Evolutionary conservation across 495 filamentous ascomycete species (phyloP), one percentile per base, ranked within the genome.

Genomic region (Aspergillus ostianus): DNA sequence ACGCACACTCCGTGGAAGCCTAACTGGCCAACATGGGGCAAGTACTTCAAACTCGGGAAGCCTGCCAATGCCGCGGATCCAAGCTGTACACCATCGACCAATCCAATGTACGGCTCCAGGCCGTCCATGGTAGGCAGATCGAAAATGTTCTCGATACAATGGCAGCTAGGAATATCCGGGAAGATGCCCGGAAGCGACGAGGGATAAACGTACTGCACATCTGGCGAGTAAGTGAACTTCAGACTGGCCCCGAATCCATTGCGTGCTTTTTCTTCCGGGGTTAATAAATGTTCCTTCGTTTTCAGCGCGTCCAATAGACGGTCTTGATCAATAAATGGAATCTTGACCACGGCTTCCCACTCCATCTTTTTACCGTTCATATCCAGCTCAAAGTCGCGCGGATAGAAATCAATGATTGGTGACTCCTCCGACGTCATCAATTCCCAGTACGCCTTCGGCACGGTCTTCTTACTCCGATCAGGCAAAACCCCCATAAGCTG

Each of bases 341-440:
- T 98, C 75, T 97, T 97, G 55, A 98, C 92, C 45, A 99, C 93
- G 30, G 94, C 95, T 67, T 99, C 95, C 95, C 95, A 99, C 64
- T 98, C 95, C 92, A 96, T 95, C 79, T 96, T 99, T 81, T 99
- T 99, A 56, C 95, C 95, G 65, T 98, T 97, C 93, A 98, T 97
- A 68, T 99, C 95, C 19, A 99, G 82, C 63, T 97, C 92, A 63
- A 99, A 99, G 62, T 98, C 93, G 58, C 93, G 84, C 27, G 95
- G 95, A 67, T 99, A 99, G 74, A 99, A 98, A 67, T 98, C 93
- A 65, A 96, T 90, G 71, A 99, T 98, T 13, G 95, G 92, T n/a
- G 93, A 97, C 4, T 90, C 82, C 0, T 85, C 76, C 51, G 90
- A 88, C 4, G 90, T 96, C 95, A 99, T 99, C 21, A 99, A 80